Evolutionary conservation across 2,329 filamentous ascomycete species (phyloP).

Genomic region (Fusarium sp.): DNA sequence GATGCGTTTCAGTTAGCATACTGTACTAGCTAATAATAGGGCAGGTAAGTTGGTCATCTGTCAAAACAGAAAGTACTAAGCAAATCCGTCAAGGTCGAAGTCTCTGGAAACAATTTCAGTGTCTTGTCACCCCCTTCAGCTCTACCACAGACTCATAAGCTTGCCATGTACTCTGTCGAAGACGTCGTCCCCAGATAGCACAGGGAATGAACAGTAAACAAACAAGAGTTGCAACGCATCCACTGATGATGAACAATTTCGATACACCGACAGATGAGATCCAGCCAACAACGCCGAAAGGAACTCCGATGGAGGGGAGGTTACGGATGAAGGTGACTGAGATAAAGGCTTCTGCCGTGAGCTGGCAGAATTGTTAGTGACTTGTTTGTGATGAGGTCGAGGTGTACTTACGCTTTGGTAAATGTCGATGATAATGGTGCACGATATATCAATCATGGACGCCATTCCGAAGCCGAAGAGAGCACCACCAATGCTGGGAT

Average conservation of each 20-base stretch:
- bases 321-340: constrained; percentile 48
- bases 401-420: constrained; percentile 39
- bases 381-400: fast-evolving
- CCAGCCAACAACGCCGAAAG: constrained; percentile 47
- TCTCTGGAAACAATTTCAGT: constrained; percentile 2
- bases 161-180: constrained; percentile 23
- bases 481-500: constrained; percentile 50
- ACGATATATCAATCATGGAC: constrained; percentile 49
- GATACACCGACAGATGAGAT: constrained; percentile 44
- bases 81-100: no score
- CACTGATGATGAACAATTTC: constrained; percentile 44
- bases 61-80: no score
- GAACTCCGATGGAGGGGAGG: constrained; percentile 42
- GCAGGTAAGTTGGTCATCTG: no score
- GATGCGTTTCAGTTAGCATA: no score
- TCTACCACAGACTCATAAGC: neutral
- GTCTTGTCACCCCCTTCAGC: neutral
- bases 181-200: constrained; percentile 42
- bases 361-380: neutral
- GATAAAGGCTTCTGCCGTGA: constrained; percentile 46
- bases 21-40: no score
- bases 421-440: constrained; percentile 51
- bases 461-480: constrained; percentile 53
- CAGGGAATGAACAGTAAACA: constrained; percentile 42
- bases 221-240: constrained; percentile 37